Evolutionary conservation across 1,139 yeast genomes (phyloP).

Genomic region (Taphrina wiesneri): DNA sequence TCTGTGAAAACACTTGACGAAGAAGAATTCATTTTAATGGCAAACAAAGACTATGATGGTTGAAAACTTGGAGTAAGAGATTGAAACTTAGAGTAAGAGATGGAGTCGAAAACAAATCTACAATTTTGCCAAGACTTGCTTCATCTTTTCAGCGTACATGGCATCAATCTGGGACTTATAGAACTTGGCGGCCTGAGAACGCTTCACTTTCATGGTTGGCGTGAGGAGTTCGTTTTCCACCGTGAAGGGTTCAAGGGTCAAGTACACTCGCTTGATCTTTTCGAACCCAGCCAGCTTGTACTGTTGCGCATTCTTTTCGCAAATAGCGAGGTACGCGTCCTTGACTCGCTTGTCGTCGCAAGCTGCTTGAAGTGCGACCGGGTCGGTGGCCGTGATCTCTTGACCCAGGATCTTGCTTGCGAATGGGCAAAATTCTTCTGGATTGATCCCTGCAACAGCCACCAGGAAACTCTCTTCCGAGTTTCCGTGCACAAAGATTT

Average conservation of each 20-base stretch:
- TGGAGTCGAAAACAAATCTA: background rate
- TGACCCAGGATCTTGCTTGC: slow-evolving; percentile 42
- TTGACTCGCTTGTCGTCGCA: slow-evolving; percentile 45
- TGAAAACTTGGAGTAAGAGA: background rate
- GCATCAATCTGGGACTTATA: slow-evolving; percentile 50
- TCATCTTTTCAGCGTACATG: slow-evolving; percentile 56
- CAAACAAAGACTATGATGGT: no score
- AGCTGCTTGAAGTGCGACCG: slow-evolving; percentile 43
- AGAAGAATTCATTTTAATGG: no score
- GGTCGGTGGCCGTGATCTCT: slow-evolving; percentile 42
- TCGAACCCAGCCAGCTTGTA: slow-evolving; percentile 56
- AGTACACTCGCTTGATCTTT: slow-evolving; percentile 60
- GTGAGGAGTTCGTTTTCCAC: slow-evolving; percentile 65
- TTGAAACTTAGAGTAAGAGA: background rate
- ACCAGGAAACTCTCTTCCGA: slow-evolving; percentile 61
- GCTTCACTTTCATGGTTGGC: slow-evolving; percentile 72
- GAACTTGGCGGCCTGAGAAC: slow-evolving; percentile 58
- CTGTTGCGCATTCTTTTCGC: slow-evolving; percentile 45
- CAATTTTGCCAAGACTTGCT: slow-evolving; percentile 18
- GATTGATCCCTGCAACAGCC: slow-evolving; percentile 65
- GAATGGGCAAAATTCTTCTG: slow-evolving; percentile 45
- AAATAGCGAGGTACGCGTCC: slow-evolving; percentile 43
- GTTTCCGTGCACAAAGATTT: slow-evolving; percentile 70
- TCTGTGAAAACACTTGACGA: no score
- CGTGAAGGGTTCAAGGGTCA: slow-evolving; percentile 67